Conservation (phyloP, 2,329 filamentous ascomycete genomes). For the Tothia fuscella region DNA sequence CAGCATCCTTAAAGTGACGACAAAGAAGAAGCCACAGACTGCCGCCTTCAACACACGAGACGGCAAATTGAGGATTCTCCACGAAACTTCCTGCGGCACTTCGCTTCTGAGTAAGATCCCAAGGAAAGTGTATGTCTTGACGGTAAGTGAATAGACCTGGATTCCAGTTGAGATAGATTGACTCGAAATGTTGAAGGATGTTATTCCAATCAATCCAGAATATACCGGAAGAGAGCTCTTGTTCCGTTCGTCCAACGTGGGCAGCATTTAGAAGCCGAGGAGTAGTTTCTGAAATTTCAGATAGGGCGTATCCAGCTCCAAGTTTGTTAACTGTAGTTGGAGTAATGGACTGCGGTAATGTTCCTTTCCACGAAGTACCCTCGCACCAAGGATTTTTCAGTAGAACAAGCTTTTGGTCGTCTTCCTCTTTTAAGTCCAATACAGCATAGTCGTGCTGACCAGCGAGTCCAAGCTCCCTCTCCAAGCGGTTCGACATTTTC, state of each 20-base stretch:
- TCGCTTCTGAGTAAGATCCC: slow-evolving; percentile 47
- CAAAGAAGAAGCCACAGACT: slow-evolving; percentile 74
- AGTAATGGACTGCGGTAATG: slow-evolving; percentile 13
- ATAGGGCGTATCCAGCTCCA: no score
- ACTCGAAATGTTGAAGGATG: slow-evolving; percentile 84
- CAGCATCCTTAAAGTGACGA: slow-evolving; percentile 54
- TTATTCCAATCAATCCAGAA: slow-evolving; percentile 91
- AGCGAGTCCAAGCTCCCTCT: slow-evolving; percentile 68
- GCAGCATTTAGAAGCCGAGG: no score
- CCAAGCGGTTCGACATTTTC: slow-evolving; percentile 62
- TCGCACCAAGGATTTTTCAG: slow-evolving; percentile 96
- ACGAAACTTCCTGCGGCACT: slow-evolving; percentile 64
- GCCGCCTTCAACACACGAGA: slow-evolving; percentile 42
- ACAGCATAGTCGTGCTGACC: slow-evolving; percentile 93
- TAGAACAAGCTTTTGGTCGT: slow-evolving; percentile 55
- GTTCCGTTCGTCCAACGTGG: no score
- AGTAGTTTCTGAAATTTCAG: no score
- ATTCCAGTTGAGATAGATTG: slow-evolving; percentile 96
- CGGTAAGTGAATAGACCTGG: slow-evolving; percentile 68
- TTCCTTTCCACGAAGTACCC: slow-evolving; percentile 60
- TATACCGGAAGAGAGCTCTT: slow-evolving; percentile 49
- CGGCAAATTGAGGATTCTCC: slow-evolving; percentile 48
- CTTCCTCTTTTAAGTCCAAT: slow-evolving; percentile 58
- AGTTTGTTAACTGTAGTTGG: no score
- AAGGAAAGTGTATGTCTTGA: slow-evolving; percentile 82